Conservation (phyloP, 2,329 filamentous ascomycete species). For the Thelonectria blattea region DNA sequence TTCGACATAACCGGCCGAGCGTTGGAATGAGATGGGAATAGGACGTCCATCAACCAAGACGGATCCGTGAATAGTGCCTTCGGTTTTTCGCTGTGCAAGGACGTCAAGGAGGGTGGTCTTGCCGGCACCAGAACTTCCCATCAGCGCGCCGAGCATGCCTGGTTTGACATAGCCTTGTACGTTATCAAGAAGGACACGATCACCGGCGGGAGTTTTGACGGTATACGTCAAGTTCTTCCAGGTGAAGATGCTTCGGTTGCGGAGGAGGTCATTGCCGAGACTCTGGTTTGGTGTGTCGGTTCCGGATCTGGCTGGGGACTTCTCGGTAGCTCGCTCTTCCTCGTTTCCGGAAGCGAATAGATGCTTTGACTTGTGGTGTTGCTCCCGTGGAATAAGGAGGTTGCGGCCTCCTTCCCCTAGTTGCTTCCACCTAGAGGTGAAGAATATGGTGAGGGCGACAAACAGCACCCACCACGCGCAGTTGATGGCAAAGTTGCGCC, state of each 20-base stretch:
- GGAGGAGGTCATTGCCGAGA: slow-evolving; percentile 34
- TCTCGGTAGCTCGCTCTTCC: background rate
- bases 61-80: slow-evolving; percentile 76
- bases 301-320: slow-evolving; percentile 4
- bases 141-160: slow-evolving; percentile 78
- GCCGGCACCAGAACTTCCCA: slow-evolving; percentile 82
- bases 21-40: slow-evolving; percentile 74
- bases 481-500: slow-evolving; percentile 33
- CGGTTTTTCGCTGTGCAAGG: slow-evolving; percentile 71
- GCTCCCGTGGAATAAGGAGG: slow-evolving; percentile 19
- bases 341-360: background rate
- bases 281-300: slow-evolving; percentile 1
- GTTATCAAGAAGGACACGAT: slow-evolving; percentile 46
- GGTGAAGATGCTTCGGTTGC: slow-evolving; percentile 62
- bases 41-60: slow-evolving; percentile 77
- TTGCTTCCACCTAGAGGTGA: slow-evolving; percentile 14
- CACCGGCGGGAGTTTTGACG: slow-evolving; percentile 56
- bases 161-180: slow-evolving; percentile 82
- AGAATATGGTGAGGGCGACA: slow-evolving; percentile 25
- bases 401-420: background rate
- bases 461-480: slow-evolving; percentile 23
- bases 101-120: slow-evolving; percentile 86
- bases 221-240: slow-evolving; percentile 75
- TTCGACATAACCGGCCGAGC: slow-evolving; percentile 72
- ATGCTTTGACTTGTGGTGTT: too few species aligned